Percentiles rank a stretch among this genome's conserved stretches.
These are phyloP conservation scores for Blastobotrys apis DNA, from an alignment of 1,139 yeast genomes.

Conservation along the genomic window DNA sequence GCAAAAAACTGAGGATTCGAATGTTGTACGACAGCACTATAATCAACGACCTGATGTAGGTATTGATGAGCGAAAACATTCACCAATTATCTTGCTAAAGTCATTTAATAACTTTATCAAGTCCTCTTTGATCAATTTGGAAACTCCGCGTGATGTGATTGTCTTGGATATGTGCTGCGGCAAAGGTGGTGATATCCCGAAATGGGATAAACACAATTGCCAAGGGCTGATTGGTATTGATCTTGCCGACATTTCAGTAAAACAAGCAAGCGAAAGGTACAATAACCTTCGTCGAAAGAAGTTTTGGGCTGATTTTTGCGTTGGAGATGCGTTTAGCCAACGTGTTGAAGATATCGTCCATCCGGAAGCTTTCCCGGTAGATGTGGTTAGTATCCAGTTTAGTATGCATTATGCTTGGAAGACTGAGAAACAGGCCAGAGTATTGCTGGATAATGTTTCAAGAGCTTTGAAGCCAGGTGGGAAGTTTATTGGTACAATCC, in stretches of 20 bases:
- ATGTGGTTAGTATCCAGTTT: constrained; percentile 83
- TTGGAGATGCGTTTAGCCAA: constrained; percentile 84
- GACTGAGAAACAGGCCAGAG: constrained; percentile 71
- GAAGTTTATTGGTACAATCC: constrained; percentile 85
- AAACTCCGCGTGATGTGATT: constrained; percentile 42
- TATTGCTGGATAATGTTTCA: constrained; percentile 68
- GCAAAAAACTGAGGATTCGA: constrained; percentile 17
- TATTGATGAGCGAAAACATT: constrained; percentile 58
- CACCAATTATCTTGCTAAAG: constrained; percentile 81
- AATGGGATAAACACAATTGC: constrained; percentile 73
- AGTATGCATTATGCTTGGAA: constrained; percentile 94
- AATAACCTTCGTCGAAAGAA: constrained; percentile 45
- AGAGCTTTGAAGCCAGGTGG: constrained; percentile 78
- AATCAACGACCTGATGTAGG: constrained; percentile 78
- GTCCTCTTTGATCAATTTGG: constrained; percentile 74
- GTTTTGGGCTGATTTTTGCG: constrained; percentile 73
- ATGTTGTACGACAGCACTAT: constrained; percentile 73
- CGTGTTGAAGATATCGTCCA: constrained; percentile 69
- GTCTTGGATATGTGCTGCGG: constrained; percentile 94
- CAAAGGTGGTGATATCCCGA: constrained; percentile 93
- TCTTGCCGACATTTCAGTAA: constrained; percentile 81
- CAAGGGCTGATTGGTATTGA: constrained; percentile 86
- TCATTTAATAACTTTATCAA: constrained; percentile 91
- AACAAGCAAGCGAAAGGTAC: constrained; percentile 79
- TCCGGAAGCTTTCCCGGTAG: constrained; percentile 75